Evolutionary conservation across 768 basidiomycete species (phyloP).

Genomic region (Lactarius tabidus): DNA sequence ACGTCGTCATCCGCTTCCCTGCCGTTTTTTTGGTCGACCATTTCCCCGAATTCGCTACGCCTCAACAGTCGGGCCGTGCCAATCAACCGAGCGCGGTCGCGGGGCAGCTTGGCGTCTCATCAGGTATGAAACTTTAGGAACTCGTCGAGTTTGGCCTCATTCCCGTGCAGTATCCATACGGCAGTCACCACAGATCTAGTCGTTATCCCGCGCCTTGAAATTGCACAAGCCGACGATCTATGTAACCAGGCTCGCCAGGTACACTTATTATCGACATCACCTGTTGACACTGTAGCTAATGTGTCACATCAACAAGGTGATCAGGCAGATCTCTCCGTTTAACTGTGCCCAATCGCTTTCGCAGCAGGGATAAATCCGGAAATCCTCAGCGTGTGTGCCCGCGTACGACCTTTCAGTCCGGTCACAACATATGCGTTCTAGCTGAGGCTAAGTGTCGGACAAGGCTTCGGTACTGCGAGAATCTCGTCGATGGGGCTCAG

Average conservation of each 20-base stretch:
- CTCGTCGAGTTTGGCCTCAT: not conserved
- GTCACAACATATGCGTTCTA: slow-evolving; percentile 28
- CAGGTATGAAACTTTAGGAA: slow-evolving; percentile 11
- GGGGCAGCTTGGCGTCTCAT: slow-evolving; percentile 46
- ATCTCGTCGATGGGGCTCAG: slow-evolving; percentile 81
- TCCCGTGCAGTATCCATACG: slow-evolving; percentile 14
- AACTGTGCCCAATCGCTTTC: not conserved
- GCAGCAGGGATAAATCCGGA: slow-evolving; percentile 83
- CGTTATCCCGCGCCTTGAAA: slow-evolving; percentile 16
- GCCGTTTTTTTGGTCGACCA: slow-evolving; percentile 39
- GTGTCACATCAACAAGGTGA: slow-evolving; percentile 65
- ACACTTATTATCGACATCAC: no score
- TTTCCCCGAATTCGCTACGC: slow-evolving; percentile 40
- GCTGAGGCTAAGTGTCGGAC: slow-evolving; percentile 67
- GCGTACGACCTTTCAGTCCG: not conserved
- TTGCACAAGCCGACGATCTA: not conserved
- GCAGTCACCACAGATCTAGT: slow-evolving; percentile 14
- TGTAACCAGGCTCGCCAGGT: no score
- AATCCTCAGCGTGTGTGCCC: slow-evolving; percentile 58
- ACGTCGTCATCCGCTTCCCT: slow-evolving; percentile 18
- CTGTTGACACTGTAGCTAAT: no score
- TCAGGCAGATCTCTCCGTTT: not conserved
- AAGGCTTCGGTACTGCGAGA: slow-evolving; percentile 62
- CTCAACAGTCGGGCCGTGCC: slow-evolving; percentile 13
- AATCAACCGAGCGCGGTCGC: slow-evolving; percentile 28